These are phyloP conservation scores for Penicillium sp. DNA, from an alignment of 2,329 filamentous ascomycete species.

Conservation along the genomic window DNA sequence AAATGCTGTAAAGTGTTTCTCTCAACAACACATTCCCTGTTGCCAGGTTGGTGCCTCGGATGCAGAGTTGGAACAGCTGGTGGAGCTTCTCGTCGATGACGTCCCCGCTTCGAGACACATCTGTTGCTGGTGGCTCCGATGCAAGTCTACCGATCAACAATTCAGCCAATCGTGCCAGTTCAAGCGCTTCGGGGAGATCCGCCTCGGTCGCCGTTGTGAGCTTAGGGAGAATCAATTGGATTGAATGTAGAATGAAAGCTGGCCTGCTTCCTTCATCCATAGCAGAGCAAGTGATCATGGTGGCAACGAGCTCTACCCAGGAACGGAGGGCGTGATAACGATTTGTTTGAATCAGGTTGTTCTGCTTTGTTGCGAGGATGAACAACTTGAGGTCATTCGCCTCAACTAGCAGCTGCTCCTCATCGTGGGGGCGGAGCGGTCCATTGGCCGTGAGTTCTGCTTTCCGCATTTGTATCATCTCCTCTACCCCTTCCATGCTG, in stretches of 20 bases:
- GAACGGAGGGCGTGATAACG: slow-evolving; percentile 69
- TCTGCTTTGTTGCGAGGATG: slow-evolving; percentile 42
- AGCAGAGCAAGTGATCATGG: slow-evolving; percentile 79
- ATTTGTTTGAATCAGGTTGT: slow-evolving; percentile 35
- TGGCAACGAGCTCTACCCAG: slow-evolving; percentile 80
- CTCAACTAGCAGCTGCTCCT: slow-evolving; percentile 42
- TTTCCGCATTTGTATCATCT: slow-evolving; percentile 63
- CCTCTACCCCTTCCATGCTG: slow-evolving; percentile 67
- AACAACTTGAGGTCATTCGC: slow-evolving; percentile 37
- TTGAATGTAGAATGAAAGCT: slow-evolving; percentile 76
- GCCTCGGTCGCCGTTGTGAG: slow-evolving; percentile 73
- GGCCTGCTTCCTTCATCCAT: slow-evolving; percentile 70
- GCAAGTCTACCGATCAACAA: slow-evolving; percentile 53
- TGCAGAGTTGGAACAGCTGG: slow-evolving; percentile 83
- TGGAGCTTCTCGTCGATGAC: slow-evolving; percentile 85
- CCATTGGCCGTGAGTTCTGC: slow-evolving; percentile 39
- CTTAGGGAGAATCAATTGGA: slow-evolving; percentile 85
- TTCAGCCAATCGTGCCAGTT: slow-evolving; percentile 74
- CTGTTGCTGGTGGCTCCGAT: slow-evolving; percentile 34
- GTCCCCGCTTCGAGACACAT: slow-evolving; percentile 56
- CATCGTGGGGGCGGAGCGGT: slow-evolving; percentile 44
- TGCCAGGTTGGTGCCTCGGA: slow-evolving; percentile 74
- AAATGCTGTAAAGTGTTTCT: slow-evolving; percentile 86
- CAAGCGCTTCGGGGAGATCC: slow-evolving; percentile 66
- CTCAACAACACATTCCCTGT: slow-evolving; percentile 69